phyloP scores from a whole-genome alignment of 108 stramenopile species.

The Schizochytrium sp. region DNA sequence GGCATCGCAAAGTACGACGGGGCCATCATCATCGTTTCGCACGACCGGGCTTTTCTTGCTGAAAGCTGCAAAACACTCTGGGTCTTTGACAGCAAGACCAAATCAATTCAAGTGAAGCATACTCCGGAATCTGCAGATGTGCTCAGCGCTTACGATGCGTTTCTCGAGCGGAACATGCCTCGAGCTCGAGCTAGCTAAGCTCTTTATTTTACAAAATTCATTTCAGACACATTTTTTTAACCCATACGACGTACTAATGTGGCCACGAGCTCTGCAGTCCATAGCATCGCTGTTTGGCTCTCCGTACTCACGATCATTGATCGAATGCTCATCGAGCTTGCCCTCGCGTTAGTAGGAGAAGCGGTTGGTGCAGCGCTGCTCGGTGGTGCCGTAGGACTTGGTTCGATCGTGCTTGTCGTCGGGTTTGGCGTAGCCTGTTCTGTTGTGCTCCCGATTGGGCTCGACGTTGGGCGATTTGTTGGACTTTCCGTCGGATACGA shows the following conservation, averaged over 20 bases:
- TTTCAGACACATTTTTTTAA: no score
- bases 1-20: slow-evolving; percentile 65
- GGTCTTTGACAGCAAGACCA: background rate
- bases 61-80: background rate
- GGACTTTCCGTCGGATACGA: background rate
- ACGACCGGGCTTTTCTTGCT: slow-evolving; percentile 49
- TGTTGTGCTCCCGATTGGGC: background rate
- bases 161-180: background rate
- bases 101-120: background rate
- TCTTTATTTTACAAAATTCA: no score
- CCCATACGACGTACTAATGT: no score
- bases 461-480: background rate
- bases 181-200: background rate
- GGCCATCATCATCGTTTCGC: slow-evolving; percentile 68
- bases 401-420: no score
- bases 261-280: no score
- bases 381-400: no score
- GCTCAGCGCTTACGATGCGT: background rate
- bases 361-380: no score
- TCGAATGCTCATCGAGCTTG: no score
- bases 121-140: background rate
- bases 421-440: no score
- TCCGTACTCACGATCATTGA: no score
- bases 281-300: no score
- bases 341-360: no score